Evolutionary conservation across 768 basidiomycete species (phyloP).

Genomic region (Chalciporus sphaerocephalus): DNA sequence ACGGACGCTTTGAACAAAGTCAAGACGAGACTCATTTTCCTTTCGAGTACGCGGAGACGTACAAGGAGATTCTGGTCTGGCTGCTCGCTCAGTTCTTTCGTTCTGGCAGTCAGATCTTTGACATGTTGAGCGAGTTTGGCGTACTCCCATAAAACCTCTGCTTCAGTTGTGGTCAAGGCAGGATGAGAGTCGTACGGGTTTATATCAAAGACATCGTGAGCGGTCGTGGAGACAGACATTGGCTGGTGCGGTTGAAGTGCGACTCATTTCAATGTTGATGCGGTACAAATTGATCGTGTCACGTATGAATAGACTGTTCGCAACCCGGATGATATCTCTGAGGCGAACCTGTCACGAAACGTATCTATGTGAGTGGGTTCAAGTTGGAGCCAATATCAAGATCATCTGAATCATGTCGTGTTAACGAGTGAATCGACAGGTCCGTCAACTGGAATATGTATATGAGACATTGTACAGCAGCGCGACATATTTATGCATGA

Average conservation of each 20-base stretch:
- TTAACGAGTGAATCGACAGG: too few relatives aligned
- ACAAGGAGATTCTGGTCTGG: slow-evolving; percentile 77
- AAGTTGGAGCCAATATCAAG: too few relatives aligned
- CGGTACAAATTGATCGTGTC: too few relatives aligned
- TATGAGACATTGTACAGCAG: background rate
- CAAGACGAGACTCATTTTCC: slow-evolving; percentile 92
- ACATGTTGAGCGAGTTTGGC: slow-evolving; percentile 80
- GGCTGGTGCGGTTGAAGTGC: too few relatives aligned
- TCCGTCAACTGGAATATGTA: background rate
- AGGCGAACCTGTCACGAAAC: too few relatives aligned
- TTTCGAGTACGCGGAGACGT: slow-evolving; percentile 76
- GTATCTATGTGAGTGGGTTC: slow-evolving; percentile 20
- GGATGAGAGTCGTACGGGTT: slow-evolving; percentile 78
- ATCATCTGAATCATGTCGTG: too few relatives aligned
- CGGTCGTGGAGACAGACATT: slow-evolving; percentile 19
- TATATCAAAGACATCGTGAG: slow-evolving; percentile 42
- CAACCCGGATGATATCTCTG: too few relatives aligned
- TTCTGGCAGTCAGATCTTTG: slow-evolving; percentile 60
- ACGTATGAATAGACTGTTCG: too few relatives aligned
- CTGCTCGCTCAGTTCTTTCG: slow-evolving; percentile 64
- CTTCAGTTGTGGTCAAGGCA: slow-evolving; percentile 61
- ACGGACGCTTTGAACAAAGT: slow-evolving; percentile 96
- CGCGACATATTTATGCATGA: too few relatives aligned
- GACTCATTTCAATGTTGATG: too few relatives aligned
- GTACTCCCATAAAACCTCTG: slow-evolving; percentile 89